Evolutionary conservation across 2,329 filamentous ascomycete genomes (phyloP).

Genomic region (Dryadomyces quercivorus): DNA sequence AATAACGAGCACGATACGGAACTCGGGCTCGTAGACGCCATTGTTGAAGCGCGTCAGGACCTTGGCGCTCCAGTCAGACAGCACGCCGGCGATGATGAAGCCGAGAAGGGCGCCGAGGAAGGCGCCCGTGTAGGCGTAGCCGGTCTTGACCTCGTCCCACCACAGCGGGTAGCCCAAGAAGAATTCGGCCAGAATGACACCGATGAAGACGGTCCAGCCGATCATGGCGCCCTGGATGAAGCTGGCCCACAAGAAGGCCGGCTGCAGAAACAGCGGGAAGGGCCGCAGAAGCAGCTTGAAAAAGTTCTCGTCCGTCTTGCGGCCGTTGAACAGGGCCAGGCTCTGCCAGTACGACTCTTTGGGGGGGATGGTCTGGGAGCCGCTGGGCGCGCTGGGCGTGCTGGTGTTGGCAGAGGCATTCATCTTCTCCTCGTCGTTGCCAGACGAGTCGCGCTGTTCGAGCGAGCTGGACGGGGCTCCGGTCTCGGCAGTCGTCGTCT

Average conservation of each 20-base stretch:
- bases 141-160: slow-evolving; percentile 69
- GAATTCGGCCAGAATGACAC: slow-evolving; percentile 68
- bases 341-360: slow-evolving; percentile 48
- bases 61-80: slow-evolving; percentile 62
- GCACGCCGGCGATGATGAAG: slow-evolving; percentile 59
- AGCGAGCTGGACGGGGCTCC: not conserved
- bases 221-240: slow-evolving; percentile 83
- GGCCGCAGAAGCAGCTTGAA: slow-evolving; percentile 55
- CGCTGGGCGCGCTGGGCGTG: slow-evolving; percentile 4
- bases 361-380: slow-evolving; percentile 18
- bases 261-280: slow-evolving; percentile 72
- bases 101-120: slow-evolving; percentile 75
- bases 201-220: slow-evolving; percentile 91
- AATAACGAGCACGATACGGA: slow-evolving; percentile 69
- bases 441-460: slow-evolving; percentile 3
- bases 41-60: slow-evolving; percentile 61
- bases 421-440: slow-evolving; percentile 8
- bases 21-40: slow-evolving; percentile 85
- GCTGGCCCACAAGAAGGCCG: slow-evolving; percentile 67
- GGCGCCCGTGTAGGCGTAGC: slow-evolving; percentile 77
- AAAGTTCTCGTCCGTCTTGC: slow-evolving; percentile 69
- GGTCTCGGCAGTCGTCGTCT: not conserved
- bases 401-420: not conserved
- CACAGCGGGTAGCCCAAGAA: slow-evolving; percentile 72
- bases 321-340: slow-evolving; percentile 63